These are phyloP conservation scores for Copromyces sp. DNA, from an alignment of 495 filamentous ascomycete genomes.

Conservation along the genomic window DNA sequence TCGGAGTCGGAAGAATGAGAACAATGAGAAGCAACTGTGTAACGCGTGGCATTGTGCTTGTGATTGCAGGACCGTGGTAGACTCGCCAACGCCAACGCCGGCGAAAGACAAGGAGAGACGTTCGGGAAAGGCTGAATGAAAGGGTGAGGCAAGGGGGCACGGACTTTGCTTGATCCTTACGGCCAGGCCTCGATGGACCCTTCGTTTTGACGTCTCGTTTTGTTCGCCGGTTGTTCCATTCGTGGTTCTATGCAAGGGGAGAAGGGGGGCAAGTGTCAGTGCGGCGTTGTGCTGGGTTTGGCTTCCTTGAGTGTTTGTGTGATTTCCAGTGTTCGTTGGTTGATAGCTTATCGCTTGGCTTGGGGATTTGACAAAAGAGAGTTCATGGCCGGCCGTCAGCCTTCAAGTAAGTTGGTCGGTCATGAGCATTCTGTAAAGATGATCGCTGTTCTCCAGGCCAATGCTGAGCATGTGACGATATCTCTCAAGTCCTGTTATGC, in stretches of 20 bases:
- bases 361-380: neutral
- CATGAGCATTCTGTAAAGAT: neutral
- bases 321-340: neutral
- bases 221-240: neutral
- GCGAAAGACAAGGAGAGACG: neutral
- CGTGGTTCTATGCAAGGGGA: neutral
- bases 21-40: neutral
- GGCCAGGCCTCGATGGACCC: neutral
- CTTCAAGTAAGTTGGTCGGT: neutral
- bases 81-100: neutral
- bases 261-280: neutral
- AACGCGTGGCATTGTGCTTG: neutral
- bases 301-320: neutral
- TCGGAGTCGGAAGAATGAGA: neutral
- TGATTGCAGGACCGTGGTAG: neutral
- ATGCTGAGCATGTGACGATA: neutral
- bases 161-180: neutral
- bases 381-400: neutral
- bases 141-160: neutral
- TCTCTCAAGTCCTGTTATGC: neutral
- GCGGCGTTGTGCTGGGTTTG: neutral
- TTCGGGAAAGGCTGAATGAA: neutral
- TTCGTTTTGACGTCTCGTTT: neutral
- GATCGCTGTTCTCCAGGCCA: neutral
- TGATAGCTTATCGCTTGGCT: neutral